phyloP scores from a whole-genome alignment of 306 rosid species.

The Quercus engelmannii region DNA sequence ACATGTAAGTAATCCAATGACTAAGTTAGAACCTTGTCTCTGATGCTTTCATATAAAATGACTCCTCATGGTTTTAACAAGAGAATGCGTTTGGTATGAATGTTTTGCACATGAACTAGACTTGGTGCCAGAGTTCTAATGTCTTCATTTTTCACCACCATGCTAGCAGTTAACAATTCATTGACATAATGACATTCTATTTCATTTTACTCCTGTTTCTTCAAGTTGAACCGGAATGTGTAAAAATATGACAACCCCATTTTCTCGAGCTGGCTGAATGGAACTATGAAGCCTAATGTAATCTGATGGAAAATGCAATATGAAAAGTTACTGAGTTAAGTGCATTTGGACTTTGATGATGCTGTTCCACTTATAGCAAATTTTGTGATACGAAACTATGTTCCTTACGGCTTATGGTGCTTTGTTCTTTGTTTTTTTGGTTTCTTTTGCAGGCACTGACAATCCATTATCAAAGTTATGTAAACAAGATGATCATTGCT shows the following conservation, averaged over 20 bases:
- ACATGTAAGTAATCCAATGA: slow-evolving; percentile 31
- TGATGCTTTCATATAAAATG: neutral
- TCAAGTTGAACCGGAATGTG: no score
- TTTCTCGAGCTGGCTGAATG: no score
- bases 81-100: neutral
- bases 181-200: no score
- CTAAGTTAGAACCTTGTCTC: neutral
- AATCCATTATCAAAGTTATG: slow-evolving; percentile 60
- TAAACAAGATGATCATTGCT: slow-evolving; percentile 44
- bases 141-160: no score
- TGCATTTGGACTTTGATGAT: no score
- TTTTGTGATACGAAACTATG: neutral
- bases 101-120: neutral
- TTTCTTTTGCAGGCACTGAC: slow-evolving; percentile 51
- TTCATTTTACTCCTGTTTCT: no score
- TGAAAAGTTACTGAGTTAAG: no score
- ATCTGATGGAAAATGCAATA: no score
- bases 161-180: no score
- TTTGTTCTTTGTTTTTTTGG: neutral
- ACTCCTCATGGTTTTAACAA: neutral
- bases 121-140: no score
- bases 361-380: neutral
- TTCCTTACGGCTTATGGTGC: neutral
- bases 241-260: no score
- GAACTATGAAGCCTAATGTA: no score